phyloP scores from a whole-genome alignment of 2,329 filamentous ascomycete genomes.

The Phialophora tarda region DNA sequence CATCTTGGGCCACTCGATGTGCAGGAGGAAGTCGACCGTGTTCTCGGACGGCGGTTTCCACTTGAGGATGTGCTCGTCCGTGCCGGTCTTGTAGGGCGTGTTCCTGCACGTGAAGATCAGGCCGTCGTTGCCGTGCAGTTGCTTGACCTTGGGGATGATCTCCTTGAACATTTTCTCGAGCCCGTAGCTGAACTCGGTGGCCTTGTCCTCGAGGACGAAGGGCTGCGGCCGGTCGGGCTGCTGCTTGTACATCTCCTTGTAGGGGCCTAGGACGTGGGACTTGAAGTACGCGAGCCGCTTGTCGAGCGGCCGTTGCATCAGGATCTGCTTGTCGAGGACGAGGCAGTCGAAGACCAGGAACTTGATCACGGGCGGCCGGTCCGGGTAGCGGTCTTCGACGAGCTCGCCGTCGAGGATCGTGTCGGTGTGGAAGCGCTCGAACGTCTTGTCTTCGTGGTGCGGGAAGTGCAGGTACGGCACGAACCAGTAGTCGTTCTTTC shows the following conservation, averaged over 20 bases:
- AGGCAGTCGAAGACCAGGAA: slow-evolving; percentile 96
- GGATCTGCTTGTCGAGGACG: slow-evolving; percentile 73
- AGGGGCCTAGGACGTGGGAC: slow-evolving; percentile 76
- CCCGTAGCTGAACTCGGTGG: slow-evolving; percentile 86
- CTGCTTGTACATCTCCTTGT: slow-evolving; percentile 73
- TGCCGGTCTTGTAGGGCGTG: slow-evolving; percentile 85
- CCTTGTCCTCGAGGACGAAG: slow-evolving; percentile 85
- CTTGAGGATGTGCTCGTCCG: slow-evolving; percentile 91
- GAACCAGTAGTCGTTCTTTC: slow-evolving; percentile 96
- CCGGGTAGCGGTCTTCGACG: slow-evolving; percentile 77
- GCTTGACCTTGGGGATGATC: slow-evolving; percentile 76
- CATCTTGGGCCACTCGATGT: slow-evolving; percentile 74
- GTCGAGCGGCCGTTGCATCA: slow-evolving; percentile 81
- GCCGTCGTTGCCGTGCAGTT: slow-evolving; percentile 86
- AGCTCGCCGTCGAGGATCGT: slow-evolving; percentile 93
- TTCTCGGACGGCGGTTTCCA: slow-evolving; percentile 98
- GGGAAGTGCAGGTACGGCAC: slow-evolving; percentile 84
- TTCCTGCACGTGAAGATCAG: slow-evolving; percentile 96
- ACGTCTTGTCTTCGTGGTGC: slow-evolving; percentile 64
- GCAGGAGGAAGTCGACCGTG: slow-evolving; percentile 87
- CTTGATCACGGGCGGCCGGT: slow-evolving; percentile 72
- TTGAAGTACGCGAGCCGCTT: slow-evolving; percentile 89
- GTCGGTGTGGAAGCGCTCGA: slow-evolving; percentile 71
- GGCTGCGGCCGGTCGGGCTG: slow-evolving; percentile 73
- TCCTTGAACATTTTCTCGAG: slow-evolving; percentile 91